Evolutionary conservation across 1,139 yeast genomes (phyloP), one percentile per base, ranked within the genome.

Genomic region (Wickerhamomyces sp.): DNA sequence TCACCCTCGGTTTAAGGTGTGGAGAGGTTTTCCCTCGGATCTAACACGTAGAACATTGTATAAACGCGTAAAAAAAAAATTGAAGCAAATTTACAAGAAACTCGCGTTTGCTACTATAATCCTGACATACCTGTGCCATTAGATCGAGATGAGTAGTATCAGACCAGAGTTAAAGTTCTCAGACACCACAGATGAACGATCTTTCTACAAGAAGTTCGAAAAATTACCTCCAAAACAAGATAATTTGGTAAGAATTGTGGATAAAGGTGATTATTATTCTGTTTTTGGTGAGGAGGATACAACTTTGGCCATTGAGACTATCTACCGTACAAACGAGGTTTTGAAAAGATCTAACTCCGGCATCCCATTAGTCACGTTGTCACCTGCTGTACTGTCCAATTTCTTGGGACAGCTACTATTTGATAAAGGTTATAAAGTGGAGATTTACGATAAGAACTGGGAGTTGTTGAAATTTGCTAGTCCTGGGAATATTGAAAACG

Each of bases 401-500:
- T 73, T 88, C 33, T 61, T 89, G 45, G 75, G 74, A 41, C 73
- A 71, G 41, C 78, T 86, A 34, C 66, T 91, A 25, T 66, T 87
- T 31, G 86, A 80, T 34, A 68, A 72, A 34, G 87, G 87, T n/a
- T 64, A 67, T 42, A 86, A 86, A 55, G 73, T 91, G 19, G 96
- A 89, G 54, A 72, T 91, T 17, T 89, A 81, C 54, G 75, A 69
- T 31, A 61, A 59, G 29, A 50, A 52, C 6, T 87, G 95, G 80
- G 66, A 64, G 31, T 54, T 83, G 35, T 42, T 71, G 21, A 71
- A 72, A 41, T 62, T 71, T 33, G 96, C 95, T 1, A 82, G 96
- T 1, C 96, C 97, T 1, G 98, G 98, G 5, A 89, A 91, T 56
- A 65, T 88, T 34, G 86, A 81, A 38, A 85, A 78, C 32, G 76